These are phyloP conservation scores for Termitomyces sp. DNA, from an alignment of 768 basidiomycete species.

Conservation along the genomic window DNA sequence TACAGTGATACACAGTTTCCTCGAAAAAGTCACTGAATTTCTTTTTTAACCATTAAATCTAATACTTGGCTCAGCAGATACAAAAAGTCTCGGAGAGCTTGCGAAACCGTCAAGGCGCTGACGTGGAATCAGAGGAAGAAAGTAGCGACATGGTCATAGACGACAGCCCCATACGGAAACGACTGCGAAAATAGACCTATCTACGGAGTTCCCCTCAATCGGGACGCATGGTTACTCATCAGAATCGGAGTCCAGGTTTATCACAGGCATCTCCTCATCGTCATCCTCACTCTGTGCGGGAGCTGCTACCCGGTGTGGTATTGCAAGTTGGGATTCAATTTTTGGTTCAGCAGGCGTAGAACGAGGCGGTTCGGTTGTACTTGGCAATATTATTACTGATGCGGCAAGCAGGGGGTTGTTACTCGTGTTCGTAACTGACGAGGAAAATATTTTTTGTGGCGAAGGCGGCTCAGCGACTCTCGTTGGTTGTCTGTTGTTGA, in stretches of 20 bases:
- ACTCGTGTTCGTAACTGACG: not conserved
- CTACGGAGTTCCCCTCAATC: not conserved
- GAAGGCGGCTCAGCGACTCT: not conserved
- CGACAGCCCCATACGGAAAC: conserved; percentile 25
- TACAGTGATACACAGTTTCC: conserved; percentile 43
- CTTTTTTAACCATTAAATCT: not conserved
- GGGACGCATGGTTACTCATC: conserved; percentile 35
- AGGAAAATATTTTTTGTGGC: not conserved
- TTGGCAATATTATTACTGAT: not conserved
- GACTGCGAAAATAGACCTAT: conserved; percentile 21
- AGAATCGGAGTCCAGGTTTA: conserved; percentile 77
- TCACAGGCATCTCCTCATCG: conserved; percentile 62
- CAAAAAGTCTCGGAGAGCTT: conserved; percentile 1
- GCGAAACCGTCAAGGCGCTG: conserved; percentile 2
- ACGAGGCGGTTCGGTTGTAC: not conserved
- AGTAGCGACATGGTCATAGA: conserved; percentile 22
- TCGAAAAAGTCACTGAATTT: conserved; percentile 37
- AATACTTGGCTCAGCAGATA: conserved; percentile 6
- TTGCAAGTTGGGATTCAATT: not conserved
- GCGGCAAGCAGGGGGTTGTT: not conserved
- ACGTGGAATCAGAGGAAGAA: conserved; percentile 29
- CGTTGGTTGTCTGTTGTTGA: not conserved
- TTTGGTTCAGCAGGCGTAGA: not conserved
- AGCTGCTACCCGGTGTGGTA: not conserved
- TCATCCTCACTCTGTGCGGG: conserved; percentile 33